phyloP scores from a whole-genome alignment of 768 basidiomycete species.

The Cantharellus cinnabarinus region DNA sequence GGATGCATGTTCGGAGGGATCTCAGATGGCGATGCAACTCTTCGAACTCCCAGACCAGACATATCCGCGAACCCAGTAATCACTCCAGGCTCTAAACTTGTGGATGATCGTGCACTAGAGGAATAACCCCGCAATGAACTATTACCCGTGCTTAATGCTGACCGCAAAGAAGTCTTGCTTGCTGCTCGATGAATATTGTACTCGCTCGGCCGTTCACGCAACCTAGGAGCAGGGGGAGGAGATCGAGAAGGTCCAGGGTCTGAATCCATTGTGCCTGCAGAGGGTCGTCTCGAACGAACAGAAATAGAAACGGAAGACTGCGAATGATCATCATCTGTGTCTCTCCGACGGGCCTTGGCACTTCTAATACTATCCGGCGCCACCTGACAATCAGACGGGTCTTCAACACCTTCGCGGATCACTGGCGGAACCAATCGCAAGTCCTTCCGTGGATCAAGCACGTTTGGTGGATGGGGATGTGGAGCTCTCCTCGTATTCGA shows the following conservation, averaged over 20 bases:
- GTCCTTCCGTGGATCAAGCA: no score
- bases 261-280: constrained; percentile 67
- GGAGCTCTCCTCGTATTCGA: no score
- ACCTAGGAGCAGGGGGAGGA: neutral
- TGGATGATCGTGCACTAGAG: constrained; percentile 54
- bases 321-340: constrained; percentile 79
- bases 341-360: constrained; percentile 56
- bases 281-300: constrained; percentile 54
- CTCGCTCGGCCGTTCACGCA: neutral
- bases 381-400: constrained; percentile 1
- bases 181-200: constrained; percentile 49
- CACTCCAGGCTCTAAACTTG: constrained; percentile 35
- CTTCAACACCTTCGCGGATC: neutral
- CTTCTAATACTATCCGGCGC: neutral
- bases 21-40: constrained; percentile 16
- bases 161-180: constrained; percentile 53
- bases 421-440: neutral
- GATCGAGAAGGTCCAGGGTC: constrained; percentile 49
- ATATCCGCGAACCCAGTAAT: constrained; percentile 57
- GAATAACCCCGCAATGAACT: constrained; percentile 44
- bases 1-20: constrained; percentile 1
- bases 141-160: constrained; percentile 18
- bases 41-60: constrained; percentile 27
- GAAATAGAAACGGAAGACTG: constrained; percentile 81
- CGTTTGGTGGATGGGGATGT: no score